Evolutionary conservation across 202 grass and related monocot species (phyloP), one percentile per base, ranked within the genome.

Genomic region (Elaeis oleifera): DNA sequence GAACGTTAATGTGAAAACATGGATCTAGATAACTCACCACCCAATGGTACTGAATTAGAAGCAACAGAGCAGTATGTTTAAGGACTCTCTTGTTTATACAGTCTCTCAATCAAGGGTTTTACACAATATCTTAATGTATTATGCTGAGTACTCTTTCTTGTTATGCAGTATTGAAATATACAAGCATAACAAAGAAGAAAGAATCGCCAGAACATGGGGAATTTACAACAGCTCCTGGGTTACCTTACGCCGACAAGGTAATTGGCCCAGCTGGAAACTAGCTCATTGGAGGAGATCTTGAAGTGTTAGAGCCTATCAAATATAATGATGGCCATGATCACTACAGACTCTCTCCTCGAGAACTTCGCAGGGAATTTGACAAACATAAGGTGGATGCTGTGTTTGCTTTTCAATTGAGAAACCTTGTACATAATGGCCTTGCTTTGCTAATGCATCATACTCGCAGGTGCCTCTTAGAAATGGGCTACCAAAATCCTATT

Each of bases 171-270:
- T 89, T 25, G 87, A 96, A 71, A 88, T 96, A 71, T 90, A 96
- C 50, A 78, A 82, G 25, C 91, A 96, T 76, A 96, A 96, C 64
- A 96, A 85, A 81, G 91, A 96, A 85, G 91, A 96, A 85, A 85
- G 87, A 76, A 83, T 96, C 19, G 87, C 91, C 49, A 84, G 87
- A 79, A 90, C 74, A 54, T 96, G 81, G 72, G 91, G 91, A 44
- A 24, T 20, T 20, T 20, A 80, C 84, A 65, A 89, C 84, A 6
- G 84, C 84, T 39, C 79, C 84, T 51, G 87, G 87, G 54, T 85
- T 96, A 39, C 91, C 91, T 5, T 96, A 96, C 53, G 91, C 89
- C 11, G 87, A 90, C 29, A 87, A 90, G 80, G 59, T 80, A 19
- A 90, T 24, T 24, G 23, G 70, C 3, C 59, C 67, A 68, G 63